Conservation (phyloP, 345 rosid genomes). For the Salix purpurea region DNA sequence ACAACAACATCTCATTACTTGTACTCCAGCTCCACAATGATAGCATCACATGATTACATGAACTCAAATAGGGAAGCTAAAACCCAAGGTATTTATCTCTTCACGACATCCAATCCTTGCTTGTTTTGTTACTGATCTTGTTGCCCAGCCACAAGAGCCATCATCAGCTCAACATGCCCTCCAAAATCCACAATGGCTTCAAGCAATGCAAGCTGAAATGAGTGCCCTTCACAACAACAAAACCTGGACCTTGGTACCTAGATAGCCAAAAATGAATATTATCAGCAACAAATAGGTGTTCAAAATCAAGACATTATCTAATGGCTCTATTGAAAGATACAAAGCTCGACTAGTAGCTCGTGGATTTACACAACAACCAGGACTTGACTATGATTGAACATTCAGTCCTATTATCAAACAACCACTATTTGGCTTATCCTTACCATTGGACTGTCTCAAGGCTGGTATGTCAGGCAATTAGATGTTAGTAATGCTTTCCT, state of each 20-base stretch:
- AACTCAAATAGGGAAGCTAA: no score
- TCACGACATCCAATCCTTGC: no score
- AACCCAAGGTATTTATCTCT: no score
- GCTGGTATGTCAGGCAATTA: neutral
- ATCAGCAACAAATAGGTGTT: neutral
- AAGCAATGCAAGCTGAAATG: neutral
- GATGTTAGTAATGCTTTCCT: neutral
- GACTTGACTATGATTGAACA: neutral
- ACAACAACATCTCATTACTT: no score
- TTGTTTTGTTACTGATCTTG: no score
- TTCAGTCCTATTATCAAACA: neutral
- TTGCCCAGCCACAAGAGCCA: no score
- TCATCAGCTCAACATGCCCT: neutral
- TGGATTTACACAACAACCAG: neutral
- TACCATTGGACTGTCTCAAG: neutral
- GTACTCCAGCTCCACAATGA: no score
- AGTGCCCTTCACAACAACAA: neutral
- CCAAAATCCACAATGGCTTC: neutral
- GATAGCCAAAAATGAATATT: neutral
- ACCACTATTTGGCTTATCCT: neutral
- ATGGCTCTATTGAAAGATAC: neutral
- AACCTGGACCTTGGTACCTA: neutral
- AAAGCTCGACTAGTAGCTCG: neutral
- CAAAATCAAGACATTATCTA: neutral
- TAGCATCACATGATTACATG: no score